Evolutionary conservation across 1,284 basidiomycete genomes (phyloP).

Genomic region (Neonothopanus nambi): DNA sequence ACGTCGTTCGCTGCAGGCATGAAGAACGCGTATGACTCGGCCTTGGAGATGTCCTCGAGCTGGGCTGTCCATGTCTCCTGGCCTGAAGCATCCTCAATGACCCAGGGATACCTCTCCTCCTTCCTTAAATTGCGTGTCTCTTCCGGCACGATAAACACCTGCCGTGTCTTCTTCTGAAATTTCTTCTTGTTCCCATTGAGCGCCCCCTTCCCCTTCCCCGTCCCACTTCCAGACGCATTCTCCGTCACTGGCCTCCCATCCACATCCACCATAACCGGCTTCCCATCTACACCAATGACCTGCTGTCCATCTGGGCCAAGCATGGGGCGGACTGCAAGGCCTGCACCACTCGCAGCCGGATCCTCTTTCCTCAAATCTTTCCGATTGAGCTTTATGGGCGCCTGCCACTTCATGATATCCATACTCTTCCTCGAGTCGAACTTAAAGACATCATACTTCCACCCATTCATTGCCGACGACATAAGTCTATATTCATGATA

Average conservation of each 20-base stretch:
- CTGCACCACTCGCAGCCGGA: slow-evolving; percentile 33
- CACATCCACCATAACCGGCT: slow-evolving; percentile 76
- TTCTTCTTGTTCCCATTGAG: slow-evolving; percentile 55
- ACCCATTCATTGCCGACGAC: slow-evolving; percentile 74
- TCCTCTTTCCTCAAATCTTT: slow-evolving; percentile 71
- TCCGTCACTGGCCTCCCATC: slow-evolving; percentile 67
- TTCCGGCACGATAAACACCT: slow-evolving; percentile 76
- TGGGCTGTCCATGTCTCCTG: slow-evolving; percentile 77
- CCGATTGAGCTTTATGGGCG: slow-evolving; percentile 81
- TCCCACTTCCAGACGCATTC: slow-evolving; percentile 33
- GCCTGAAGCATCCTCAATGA: slow-evolving; percentile 75
- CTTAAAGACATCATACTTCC: slow-evolving; percentile 86
- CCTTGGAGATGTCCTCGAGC: slow-evolving; percentile 74
- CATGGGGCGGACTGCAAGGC: slow-evolving; percentile 65
- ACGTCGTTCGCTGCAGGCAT: slow-evolving; percentile 75
- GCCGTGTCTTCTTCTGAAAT: slow-evolving; percentile 83
- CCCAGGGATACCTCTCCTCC: slow-evolving; percentile 89
- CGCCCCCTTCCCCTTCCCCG: slow-evolving; percentile 44
- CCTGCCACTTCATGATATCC: slow-evolving; percentile 63
- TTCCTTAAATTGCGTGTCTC: slow-evolving; percentile 67
- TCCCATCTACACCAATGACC: slow-evolving; percentile 72
- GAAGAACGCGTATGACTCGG: slow-evolving; percentile 64
- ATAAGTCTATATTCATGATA: slow-evolving; percentile 73
- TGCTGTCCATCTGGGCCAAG: slow-evolving; percentile 76
- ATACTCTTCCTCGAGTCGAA: slow-evolving; percentile 71